phyloP scores from a whole-genome alignment of 1,284 basidiomycete genomes.

The Phellinidium pouzarii region DNA sequence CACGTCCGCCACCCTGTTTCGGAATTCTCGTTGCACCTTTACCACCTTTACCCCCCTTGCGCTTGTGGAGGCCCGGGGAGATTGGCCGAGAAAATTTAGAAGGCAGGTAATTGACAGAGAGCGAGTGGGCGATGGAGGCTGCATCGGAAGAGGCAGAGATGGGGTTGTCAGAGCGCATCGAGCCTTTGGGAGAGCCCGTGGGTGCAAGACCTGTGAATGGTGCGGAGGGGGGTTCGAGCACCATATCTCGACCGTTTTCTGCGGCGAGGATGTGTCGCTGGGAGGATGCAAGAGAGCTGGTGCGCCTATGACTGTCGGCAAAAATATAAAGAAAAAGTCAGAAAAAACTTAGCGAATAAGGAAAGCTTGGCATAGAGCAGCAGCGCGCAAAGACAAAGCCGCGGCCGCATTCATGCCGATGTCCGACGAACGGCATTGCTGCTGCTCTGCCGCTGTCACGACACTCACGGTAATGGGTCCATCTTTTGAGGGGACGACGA shows the following conservation, averaged over 20 bases:
- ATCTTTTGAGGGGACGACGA: background rate
- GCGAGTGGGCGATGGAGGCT: constrained; percentile 15
- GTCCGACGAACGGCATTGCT: background rate
- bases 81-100: constrained; percentile 34
- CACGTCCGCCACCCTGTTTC: constrained; percentile 35
- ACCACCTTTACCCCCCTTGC: constrained; percentile 20
- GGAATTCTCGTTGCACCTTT: constrained; percentile 13
- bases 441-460: too few relatives aligned
- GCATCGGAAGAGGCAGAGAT: background rate
- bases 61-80: constrained; percentile 30
- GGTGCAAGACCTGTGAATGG: constrained; percentile 9
- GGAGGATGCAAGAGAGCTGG: constrained; percentile 10
- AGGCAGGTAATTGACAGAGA: constrained; percentile 39
- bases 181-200: constrained; percentile 1
- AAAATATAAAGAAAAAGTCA: background rate
- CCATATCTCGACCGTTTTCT: background rate
- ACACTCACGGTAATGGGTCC: constrained; percentile 8
- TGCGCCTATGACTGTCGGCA: constrained; percentile 9
- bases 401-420: background rate
- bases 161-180: background rate
- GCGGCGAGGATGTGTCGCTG: constrained; percentile 12
- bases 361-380: background rate
- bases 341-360: too few relatives aligned
- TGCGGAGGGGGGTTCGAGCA: constrained; percentile 7
- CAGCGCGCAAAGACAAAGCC: background rate